Evolutionary conservation across 768 basidiomycete genomes (phyloP).

Genomic region (Xanthoconium purpureum): DNA sequence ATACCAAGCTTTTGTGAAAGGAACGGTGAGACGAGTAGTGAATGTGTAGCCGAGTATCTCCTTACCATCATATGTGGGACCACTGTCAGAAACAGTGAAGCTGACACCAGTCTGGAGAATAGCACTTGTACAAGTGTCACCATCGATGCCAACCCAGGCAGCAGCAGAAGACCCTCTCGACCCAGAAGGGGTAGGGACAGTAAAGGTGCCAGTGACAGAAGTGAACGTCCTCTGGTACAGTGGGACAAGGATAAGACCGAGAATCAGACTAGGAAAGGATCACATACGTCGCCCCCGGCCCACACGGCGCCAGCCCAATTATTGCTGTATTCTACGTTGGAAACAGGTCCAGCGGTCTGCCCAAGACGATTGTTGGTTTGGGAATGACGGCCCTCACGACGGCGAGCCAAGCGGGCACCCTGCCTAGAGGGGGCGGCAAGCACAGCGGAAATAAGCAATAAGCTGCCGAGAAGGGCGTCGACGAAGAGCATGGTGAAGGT

Average conservation of each 20-base stretch:
- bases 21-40: neutral
- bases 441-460: neutral
- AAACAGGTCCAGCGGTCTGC: neutral
- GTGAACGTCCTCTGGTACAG: conserved; percentile 6
- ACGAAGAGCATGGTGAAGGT: neutral
- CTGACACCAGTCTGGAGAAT: neutral
- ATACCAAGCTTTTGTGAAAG: neutral
- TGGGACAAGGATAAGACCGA: neutral
- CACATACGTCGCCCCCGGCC: neutral
- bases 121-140: neutral
- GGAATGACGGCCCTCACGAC: neutral
- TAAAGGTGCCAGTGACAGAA: conserved; percentile 9
- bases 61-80: neutral
- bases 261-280: neutral
- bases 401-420: neutral
- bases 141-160: conserved; percentile 16
- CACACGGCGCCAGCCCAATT: conserved; percentile 15
- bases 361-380: neutral
- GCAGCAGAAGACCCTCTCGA: neutral
- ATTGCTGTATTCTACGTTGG: neutral
- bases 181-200: conserved; percentile 2
- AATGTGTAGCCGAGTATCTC: neutral
- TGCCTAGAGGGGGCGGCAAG: neutral
- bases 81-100: neutral
- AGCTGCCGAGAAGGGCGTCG: neutral